These are phyloP conservation scores for Monilinia fructicola DNA, from an alignment of 2,329 filamentous ascomycete species.

Conservation along the genomic window DNA sequence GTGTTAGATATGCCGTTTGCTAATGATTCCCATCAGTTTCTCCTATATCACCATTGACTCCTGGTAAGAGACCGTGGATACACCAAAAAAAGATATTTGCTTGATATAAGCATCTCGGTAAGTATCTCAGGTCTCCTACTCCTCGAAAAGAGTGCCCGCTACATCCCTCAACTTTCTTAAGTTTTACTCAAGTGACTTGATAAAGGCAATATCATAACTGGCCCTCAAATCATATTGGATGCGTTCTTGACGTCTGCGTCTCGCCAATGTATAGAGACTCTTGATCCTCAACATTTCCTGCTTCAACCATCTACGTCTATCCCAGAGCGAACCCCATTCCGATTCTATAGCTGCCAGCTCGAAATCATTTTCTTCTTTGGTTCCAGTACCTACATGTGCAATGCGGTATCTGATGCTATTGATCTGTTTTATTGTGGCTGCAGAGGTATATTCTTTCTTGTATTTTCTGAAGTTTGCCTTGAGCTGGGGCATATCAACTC, in stretches of 20 bases:
- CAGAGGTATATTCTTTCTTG: conserved; percentile 14
- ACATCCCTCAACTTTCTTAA: not conserved
- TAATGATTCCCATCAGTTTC: not conserved
- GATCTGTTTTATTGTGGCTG: not conserved
- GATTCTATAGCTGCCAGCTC: not conserved
- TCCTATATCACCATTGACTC: not conserved
- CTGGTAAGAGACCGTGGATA: conserved; percentile 9
- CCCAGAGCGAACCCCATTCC: not conserved
- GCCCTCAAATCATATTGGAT: not conserved
- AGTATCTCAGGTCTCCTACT: conserved; percentile 5
- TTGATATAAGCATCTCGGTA: not conserved
- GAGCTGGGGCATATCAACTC: not conserved
- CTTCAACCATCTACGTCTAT: conserved; percentile 18
- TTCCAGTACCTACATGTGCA: not conserved
- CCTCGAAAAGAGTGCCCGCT: not conserved
- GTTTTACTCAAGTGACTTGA: conserved; percentile 6
- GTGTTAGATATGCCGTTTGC: not conserved
- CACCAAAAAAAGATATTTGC: conserved; percentile 14
- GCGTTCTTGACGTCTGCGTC: not conserved
- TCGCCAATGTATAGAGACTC: not conserved
- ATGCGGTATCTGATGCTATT: not conserved
- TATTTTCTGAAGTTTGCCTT: not conserved
- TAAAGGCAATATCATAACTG: conserved; percentile 7
- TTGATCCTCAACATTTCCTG: conserved; percentile 16
- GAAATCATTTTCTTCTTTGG: not conserved